Evolutionary conservation across 2,329 filamentous ascomycete species (phyloP).

Genomic region (Fusarium multiceps): DNA sequence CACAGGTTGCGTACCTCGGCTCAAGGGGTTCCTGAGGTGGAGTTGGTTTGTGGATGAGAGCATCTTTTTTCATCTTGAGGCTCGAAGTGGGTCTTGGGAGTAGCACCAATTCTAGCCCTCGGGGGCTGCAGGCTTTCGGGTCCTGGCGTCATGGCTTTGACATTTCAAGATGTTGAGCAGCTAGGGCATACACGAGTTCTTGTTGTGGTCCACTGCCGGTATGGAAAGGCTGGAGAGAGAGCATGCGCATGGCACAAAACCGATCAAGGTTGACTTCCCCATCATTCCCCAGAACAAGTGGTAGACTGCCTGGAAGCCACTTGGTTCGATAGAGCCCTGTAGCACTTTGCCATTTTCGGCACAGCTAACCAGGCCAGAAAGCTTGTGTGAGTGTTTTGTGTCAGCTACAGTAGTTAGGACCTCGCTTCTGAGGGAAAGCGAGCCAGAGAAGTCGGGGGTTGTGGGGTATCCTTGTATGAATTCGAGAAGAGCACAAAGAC

Average conservation of each 20-base stretch:
- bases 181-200: background rate
- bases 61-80: constrained; percentile 13
- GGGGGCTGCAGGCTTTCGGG: constrained; percentile 13
- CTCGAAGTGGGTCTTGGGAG: constrained; percentile 18
- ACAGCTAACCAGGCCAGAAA: constrained; percentile 26
- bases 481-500: background rate
- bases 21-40: constrained; percentile 17
- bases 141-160: constrained; percentile 18
- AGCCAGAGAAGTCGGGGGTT: constrained; percentile 11
- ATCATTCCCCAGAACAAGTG: constrained; percentile 24
- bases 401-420: constrained; percentile 8
- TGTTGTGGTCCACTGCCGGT: background rate
- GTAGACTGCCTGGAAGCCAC: constrained; percentile 15
- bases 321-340: constrained; percentile 2
- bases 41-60: constrained; percentile 10
- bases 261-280: constrained; percentile 22
- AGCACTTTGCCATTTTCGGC: constrained; percentile 33
- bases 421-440: constrained; percentile 1
- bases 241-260: constrained; percentile 21
- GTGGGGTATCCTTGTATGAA: constrained; percentile 2
- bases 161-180: constrained; percentile 5
- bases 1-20: constrained; percentile 26
- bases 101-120: background rate
- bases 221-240: constrained; percentile 13
- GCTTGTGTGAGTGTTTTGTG: constrained; percentile 22